These are phyloP conservation scores for Erythrobasidium hasegawianum DNA, from an alignment of 1,284 basidiomycete species.

Conservation along the genomic window DNA sequence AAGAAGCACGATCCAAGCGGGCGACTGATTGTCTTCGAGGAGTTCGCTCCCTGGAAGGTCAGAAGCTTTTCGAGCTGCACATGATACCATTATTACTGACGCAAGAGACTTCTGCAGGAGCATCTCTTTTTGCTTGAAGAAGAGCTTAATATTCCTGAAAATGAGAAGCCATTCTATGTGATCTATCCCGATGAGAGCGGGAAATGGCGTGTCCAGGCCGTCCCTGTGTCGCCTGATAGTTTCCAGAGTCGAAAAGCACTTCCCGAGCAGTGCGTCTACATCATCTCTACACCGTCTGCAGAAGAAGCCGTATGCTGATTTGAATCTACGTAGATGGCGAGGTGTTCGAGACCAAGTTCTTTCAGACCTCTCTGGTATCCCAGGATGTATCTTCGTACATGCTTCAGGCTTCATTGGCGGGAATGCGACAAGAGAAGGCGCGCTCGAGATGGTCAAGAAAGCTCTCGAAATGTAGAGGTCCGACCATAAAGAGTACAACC, in stretches of 20 bases:
- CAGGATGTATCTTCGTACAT: conserved; percentile 84
- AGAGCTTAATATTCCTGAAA: conserved; percentile 54
- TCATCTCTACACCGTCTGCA: too few species aligned
- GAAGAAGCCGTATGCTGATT: too few species aligned
- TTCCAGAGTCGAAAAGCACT: conserved; percentile 88
- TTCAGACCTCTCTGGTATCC: conserved; percentile 67
- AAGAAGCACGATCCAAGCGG: conserved; percentile 66
- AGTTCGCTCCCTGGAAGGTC: conserved; percentile 86
- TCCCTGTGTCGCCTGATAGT: conserved; percentile 73
- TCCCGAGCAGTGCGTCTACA: conserved; percentile 66
- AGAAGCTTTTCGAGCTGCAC: too few species aligned
- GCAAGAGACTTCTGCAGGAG: too few species aligned
- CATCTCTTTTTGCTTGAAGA: conserved; percentile 84
- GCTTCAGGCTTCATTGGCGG: conserved; percentile 96
- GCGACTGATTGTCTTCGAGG: conserved; percentile 74
- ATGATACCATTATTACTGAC: too few species aligned
- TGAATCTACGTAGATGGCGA: too few species aligned
- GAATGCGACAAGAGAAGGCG: conserved; percentile 84
- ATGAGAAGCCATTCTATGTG: conserved; percentile 69
- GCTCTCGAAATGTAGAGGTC: conserved; percentile 54
- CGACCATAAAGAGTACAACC: too few species aligned
- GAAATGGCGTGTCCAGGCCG: conserved; percentile 92
- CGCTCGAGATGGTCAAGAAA: conserved; percentile 69
- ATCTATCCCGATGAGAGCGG: conserved; percentile 81
- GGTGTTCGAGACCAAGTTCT: conserved; percentile 82